Conservation (phyloP, 106 monocot genomes). For the Vanilla planifolia region DNA sequence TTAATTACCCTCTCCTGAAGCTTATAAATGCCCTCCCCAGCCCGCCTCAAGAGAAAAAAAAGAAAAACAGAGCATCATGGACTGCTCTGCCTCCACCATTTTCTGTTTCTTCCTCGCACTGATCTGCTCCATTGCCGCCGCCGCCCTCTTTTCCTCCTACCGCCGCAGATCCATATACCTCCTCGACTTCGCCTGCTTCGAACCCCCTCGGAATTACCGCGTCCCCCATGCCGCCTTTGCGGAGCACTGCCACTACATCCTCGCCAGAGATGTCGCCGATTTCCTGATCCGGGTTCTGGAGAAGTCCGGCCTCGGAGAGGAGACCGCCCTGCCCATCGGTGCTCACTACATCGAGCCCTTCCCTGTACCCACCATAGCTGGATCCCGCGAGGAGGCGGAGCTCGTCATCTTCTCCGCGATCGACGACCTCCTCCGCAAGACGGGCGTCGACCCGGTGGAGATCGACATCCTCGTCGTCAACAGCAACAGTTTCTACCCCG, state of each 20-base stretch:
- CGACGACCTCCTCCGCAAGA: neutral
- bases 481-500: slow-evolving; percentile 7
- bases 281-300: neutral
- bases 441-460: neutral
- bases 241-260: neutral
- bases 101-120: neutral
- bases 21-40: too few relatives aligned
- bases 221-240: neutral
- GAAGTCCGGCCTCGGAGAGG: slow-evolving; percentile 13
- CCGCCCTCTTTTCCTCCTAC: neutral
- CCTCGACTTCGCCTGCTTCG: slow-evolving; percentile 5
- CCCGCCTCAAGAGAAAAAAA: too few relatives aligned
- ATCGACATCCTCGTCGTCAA: slow-evolving; percentile 9
- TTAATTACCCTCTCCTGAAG: too few relatives aligned
- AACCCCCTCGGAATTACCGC: neutral
- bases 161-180: neutral
- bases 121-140: neutral
- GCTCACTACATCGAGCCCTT: neutral
- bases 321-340: neutral
- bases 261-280: neutral
- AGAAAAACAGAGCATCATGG: too few relatives aligned
- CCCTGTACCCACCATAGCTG: neutral
- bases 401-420: slow-evolving; percentile 6
- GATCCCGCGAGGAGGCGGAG: slow-evolving; percentile 4
- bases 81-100: too few relatives aligned